A percentile compares a stretch with the other conserved stretches of the same genome.
Conservation (phyloP, 768 basidiomycete genomes). For the Pleurotus salmoneostramineus region DNA sequence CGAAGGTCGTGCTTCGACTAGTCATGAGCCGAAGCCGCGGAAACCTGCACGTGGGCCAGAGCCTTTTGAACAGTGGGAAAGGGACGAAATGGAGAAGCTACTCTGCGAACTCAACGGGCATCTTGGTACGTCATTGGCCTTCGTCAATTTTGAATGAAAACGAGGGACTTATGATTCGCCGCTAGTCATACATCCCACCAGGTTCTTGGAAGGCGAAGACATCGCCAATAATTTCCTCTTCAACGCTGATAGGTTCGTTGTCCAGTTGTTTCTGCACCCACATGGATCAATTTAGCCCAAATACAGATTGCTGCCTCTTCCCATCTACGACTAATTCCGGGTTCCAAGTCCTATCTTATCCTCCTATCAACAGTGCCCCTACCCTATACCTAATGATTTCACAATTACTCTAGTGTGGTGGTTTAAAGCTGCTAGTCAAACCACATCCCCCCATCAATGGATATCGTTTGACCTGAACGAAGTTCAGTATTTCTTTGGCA, state of each 20-base stretch:
- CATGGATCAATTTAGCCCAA: conserved; percentile 7
- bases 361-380: background rate
- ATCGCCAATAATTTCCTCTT: conserved; percentile 90
- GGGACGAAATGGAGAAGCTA: conserved; percentile 86
- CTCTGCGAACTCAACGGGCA: conserved; percentile 78
- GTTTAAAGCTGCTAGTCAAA: background rate
- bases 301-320: conserved; percentile 62
- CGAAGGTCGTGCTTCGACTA: conserved; percentile 18
- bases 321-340: conserved; percentile 55
- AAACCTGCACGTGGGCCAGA: conserved; percentile 49
- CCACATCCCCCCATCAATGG: background rate
- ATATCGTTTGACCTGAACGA: conserved; percentile 1
- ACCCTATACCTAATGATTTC: background rate
- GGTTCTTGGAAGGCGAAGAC: conserved; percentile 93
- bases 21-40: conserved; percentile 25
- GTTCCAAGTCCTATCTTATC: background rate
- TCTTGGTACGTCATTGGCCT: conserved; percentile 55
- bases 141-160: background rate
- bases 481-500: background rate
- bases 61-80: conserved; percentile 78
- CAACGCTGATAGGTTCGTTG: conserved; percentile 69
- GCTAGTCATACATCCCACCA: conserved; percentile 76
- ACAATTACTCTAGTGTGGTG: background rate
- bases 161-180: background rate
- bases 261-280: background rate